A percentile compares a stretch with the other conserved stretches of the same genome.
phyloP scores from a whole-genome alignment of 2,329 filamentous ascomycete species.

The Ustulina deusta region DNA sequence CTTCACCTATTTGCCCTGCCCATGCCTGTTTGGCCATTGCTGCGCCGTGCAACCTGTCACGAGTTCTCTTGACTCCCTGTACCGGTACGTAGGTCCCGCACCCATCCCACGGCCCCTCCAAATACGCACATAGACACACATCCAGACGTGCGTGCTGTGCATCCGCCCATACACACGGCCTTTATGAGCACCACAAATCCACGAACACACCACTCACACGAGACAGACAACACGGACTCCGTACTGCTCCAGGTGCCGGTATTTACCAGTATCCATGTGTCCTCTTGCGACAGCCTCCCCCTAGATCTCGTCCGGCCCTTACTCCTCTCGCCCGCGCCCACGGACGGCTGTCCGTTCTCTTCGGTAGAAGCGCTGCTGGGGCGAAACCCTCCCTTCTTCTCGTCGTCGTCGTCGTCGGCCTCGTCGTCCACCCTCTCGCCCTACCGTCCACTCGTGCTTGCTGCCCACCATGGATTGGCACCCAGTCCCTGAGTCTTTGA shows the following conservation, averaged over 20 bases:
- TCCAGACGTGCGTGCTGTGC: not conserved
- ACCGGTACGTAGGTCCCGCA: slow-evolving; percentile 24
- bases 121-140: slow-evolving; percentile 1
- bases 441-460: slow-evolving; percentile 28
- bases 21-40: slow-evolving; percentile 5
- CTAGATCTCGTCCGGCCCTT: slow-evolving; percentile 9
- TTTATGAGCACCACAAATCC: slow-evolving; percentile 7
- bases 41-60: slow-evolving; percentile 30
- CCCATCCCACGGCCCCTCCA: slow-evolving; percentile 25
- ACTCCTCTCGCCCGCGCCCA: slow-evolving; percentile 20
- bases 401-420: not conserved
- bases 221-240: not conserved
- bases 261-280: slow-evolving; percentile 18
- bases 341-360: slow-evolving; percentile 17
- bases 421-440: slow-evolving; percentile 6
- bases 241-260: slow-evolving; percentile 13
- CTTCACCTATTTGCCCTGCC: not conserved
- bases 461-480: slow-evolving; percentile 85
- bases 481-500: slow-evolving; percentile 86
- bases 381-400: not conserved
- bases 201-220: slow-evolving; percentile 9
- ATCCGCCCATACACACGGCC: slow-evolving; percentile 7
- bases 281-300: slow-evolving; percentile 31
- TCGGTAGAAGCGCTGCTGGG: slow-evolving; percentile 8
- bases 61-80: slow-evolving; percentile 1